phyloP scores from a whole-genome alignment of 2,329 filamentous ascomycete species.

The Ceratocystis huliohia region DNA sequence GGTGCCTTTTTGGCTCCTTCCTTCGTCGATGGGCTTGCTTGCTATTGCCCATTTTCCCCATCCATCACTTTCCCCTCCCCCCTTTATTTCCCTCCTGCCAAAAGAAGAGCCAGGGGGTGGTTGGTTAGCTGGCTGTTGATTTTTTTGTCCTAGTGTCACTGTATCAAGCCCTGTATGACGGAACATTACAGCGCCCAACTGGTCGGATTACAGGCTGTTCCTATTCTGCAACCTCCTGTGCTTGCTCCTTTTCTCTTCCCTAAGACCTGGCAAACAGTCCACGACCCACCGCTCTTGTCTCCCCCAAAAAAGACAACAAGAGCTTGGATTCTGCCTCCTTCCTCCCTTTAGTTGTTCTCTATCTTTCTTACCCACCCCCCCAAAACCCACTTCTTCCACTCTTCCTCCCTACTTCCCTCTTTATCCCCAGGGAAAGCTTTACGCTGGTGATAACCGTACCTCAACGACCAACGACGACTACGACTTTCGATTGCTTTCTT shows the following conservation, averaged over 20 bases:
- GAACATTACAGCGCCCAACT: not conserved
- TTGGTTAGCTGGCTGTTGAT: not conserved
- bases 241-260: constrained; percentile 10
- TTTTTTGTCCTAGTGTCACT: not conserved
- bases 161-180: not conserved
- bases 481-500: constrained; percentile 11
- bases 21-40: constrained; percentile 15
- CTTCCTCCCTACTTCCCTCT: constrained; percentile 14
- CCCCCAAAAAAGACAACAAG: not conserved
- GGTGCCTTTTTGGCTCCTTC: constrained; percentile 18
- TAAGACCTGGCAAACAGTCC: constrained; percentile 1
- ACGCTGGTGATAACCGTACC: constrained; percentile 21
- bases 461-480: constrained; percentile 17
- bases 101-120: constrained; percentile 9
- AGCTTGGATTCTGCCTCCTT: constrained; percentile 5
- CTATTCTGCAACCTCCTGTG: not conserved
- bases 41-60: not conserved
- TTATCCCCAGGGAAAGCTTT: constrained; percentile 16
- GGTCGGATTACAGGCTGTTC: not conserved
- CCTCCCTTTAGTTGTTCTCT: not conserved
- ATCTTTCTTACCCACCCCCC: not conserved
- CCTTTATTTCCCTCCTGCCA: constrained; percentile 20
- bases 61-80: constrained; percentile 11
- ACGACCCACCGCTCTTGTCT: not conserved
- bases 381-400: constrained; percentile 6